Evolutionary conservation across 768 basidiomycete species (phyloP), one percentile per base, ranked within the genome.

Genomic region (Cantharellus anzutake): DNA sequence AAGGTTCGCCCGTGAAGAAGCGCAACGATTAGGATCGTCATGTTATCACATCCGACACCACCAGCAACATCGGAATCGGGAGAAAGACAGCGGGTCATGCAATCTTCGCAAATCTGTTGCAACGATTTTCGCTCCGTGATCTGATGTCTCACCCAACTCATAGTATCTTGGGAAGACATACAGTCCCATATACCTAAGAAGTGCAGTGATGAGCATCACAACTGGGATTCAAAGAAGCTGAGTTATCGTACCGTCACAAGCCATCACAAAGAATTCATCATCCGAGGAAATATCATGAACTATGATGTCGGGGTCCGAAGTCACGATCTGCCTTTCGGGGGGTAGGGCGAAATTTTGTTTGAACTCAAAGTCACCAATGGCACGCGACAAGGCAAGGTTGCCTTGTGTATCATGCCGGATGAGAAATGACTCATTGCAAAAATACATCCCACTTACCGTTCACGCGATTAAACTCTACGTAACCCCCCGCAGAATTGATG

Each of bases 1-100:
- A 83, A 80, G n/a, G 89, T 86, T 61, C 82, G 81, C 44, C 88
- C 93, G 63, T 86, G 78, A 40, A 93, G 77, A 51, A 99, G 70
- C 4, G 89, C 96, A 60, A 98, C 78, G 58, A 99, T 80, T 65
- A 97, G 77, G 56, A 96, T 74, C 0, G 96, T 99, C 96, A 99
- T 99, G 74, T 99, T 98, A 73, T 99, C 96, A 69, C 94, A 97
- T 20, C 96, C 96, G 63, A 97, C 88, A 7, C 96, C 96, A 51
- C 81, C 81, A 55, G 87, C 88, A 41, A 86, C 86, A 34, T 84
- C 83, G 1, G 88, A 87, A 68, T 96, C 91, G 1, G 93, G 93
- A 34, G 96, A 93, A 53, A 97, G 77, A 67, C 96, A 98, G 65
- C 86, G 83, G 61, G 89, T 85, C 71, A 93, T 94, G 64, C 97